Conservation (phyloP, 495 filamentous ascomycete genomes). For the Penicillium psychrofluorescens region DNA sequence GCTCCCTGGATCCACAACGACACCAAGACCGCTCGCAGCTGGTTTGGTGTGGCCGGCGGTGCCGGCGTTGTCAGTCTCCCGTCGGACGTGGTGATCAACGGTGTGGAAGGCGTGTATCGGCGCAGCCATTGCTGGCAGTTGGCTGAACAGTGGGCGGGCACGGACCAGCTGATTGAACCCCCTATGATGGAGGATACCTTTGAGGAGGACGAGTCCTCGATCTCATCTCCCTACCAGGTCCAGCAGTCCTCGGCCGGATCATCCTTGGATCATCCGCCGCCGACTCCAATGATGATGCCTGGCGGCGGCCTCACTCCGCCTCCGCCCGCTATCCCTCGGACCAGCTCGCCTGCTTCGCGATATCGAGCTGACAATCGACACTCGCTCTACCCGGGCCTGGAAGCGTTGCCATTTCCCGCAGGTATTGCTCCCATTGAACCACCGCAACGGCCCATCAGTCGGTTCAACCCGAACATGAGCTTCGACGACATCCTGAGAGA, state of each 20-base stretch:
- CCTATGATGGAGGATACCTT: slow-evolving; percentile 33
- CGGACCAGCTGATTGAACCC: slow-evolving; percentile 28
- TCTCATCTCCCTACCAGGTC: slow-evolving; percentile 36
- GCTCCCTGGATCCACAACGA: slow-evolving; percentile 79
- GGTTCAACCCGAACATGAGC: slow-evolving; percentile 45
- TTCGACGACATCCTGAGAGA: slow-evolving; percentile 47
- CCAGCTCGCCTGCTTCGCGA: slow-evolving; percentile 29
- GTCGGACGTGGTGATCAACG: slow-evolving; percentile 76
- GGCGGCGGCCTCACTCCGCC: slow-evolving; percentile 25
- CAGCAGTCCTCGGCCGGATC: slow-evolving; percentile 38
- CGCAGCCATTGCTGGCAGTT: slow-evolving; percentile 88
- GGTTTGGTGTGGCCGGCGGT: slow-evolving; percentile 73
- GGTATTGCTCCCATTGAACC: slow-evolving; percentile 43
- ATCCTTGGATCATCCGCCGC: slow-evolving; percentile 18
- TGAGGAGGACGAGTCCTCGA: slow-evolving; percentile 35
- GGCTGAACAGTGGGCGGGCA: slow-evolving; percentile 64
- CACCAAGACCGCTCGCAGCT: slow-evolving; percentile 57
- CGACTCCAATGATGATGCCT: slow-evolving; percentile 20
- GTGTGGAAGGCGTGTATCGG: slow-evolving; percentile 83
- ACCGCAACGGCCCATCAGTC: slow-evolving; percentile 29
- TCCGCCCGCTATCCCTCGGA: slow-evolving; percentile 36
- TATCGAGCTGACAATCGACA: slow-evolving; percentile 28
- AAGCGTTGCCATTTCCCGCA: slow-evolving; percentile 43
- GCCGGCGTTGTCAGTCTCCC: slow-evolving; percentile 69
- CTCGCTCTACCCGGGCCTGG: slow-evolving; percentile 42